These are phyloP conservation scores for Ormosia emarginata DNA, from an alignment of 306 rosid species.

Conservation along the genomic window DNA sequence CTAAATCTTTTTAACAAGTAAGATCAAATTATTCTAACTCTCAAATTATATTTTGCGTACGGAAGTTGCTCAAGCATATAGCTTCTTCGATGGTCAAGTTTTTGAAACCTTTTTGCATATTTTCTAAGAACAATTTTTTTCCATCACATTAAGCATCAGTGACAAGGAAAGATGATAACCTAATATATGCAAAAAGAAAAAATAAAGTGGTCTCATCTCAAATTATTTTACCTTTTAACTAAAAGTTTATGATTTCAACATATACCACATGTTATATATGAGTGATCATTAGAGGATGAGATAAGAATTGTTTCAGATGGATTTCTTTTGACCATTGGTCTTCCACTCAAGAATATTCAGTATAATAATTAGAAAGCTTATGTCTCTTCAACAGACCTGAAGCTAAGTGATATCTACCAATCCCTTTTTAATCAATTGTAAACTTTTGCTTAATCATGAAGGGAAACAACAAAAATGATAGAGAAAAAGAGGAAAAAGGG, in stretches of 20 bases:
- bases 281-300: background rate
- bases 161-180: conserved; percentile 19
- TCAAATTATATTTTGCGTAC: background rate
- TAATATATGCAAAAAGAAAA: background rate
- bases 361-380: background rate
- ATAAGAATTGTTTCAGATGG: conserved; percentile 9
- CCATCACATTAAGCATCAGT: conserved; percentile 12
- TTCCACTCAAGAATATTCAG: conserved; percentile 21
- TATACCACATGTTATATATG: background rate
- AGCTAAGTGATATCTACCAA: conserved; percentile 9
- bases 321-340: conserved; percentile 28
- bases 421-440: conserved; percentile 12
- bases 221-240: background rate
- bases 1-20: background rate
- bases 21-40: background rate
- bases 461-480: background rate
- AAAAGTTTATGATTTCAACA: background rate
- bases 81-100: background rate
- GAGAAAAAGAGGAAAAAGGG: background rate
- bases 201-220: conserved; percentile 8
- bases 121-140: background rate
- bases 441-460: conserved; percentile 21
- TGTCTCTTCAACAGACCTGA: background rate
- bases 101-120: background rate
- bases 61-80: background rate